Base-by-base conservation (phyloP, 306 rosid species). In the Lathyrus sativus region DNA sequence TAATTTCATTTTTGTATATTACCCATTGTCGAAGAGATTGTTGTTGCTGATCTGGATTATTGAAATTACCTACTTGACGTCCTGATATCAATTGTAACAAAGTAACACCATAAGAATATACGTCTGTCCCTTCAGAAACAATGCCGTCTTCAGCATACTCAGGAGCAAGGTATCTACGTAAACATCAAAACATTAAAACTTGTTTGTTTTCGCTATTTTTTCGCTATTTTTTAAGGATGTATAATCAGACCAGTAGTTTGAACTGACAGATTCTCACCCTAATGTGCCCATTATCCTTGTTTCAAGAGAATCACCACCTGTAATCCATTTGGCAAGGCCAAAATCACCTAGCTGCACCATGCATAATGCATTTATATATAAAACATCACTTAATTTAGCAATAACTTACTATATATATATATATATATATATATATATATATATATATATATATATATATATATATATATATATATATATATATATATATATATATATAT, bases 321-420 rank as follows among this genome's bases (percentile, higher is more conserved):
- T 78, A 67, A 74, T 85, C 95, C 95, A 87, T 78, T 81, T 91
- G 10, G 96, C 98, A 39, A 89, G 84, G 64, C 97, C 98, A 81
- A 91, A 91, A 71, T 91, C 97, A 74, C 88, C 95, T 60, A 91
- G 71, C 95, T 91, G 49, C 67, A 62, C 24, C n/a, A 60, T 56
- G 82, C 76, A 76, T 66, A 1, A 35, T 35, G 39, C 9, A 35
- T 1, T 35, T 2, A 35, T 35, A 53, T 37, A 62, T 6, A 41
- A 44, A 24, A 28, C 45, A 67, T 19, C 74, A 68, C 37, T 68
- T 41, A 15, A 38, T 78, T 7, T 28, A 7, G 2, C 5, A 56
- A 28, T 24, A 31, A 11, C 9, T 4, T 0, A 24, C 5, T 31
- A 33, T 33, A 6, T 33, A 33, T 33, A 33, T 1, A 1, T 33